Percentiles rank a stretch among this genome's conserved stretches.
phyloP scores from a whole-genome alignment of 2,329 filamentous ascomycete genomes.

The Alternaria sp. region DNA sequence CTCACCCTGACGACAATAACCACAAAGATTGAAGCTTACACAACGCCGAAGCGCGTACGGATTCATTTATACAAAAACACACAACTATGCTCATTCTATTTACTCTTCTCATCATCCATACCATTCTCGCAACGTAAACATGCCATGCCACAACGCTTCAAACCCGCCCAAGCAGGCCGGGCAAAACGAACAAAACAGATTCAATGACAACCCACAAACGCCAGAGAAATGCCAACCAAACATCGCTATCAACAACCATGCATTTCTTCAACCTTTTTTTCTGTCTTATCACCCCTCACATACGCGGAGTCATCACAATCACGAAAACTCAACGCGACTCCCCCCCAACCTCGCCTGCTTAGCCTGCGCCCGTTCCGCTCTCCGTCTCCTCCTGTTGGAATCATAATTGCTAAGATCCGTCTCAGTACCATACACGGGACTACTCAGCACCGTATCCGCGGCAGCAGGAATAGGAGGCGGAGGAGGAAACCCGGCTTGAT shows the following conservation, averaged over 20 bases:
- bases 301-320: constrained; percentile 15
- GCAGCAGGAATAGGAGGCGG: constrained; percentile 45
- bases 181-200: too few species aligned
- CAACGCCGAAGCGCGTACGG: not conserved
- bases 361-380: constrained; percentile 49
- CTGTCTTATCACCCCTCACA: not conserved
- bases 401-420: constrained; percentile 50
- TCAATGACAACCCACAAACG: not conserved
- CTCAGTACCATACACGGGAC: constrained; percentile 47
- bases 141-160: not conserved
- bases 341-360: constrained; percentile 44
- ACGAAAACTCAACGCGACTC: constrained; percentile 51
- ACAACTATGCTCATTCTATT: constrained; percentile 1
- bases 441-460: constrained; percentile 43
- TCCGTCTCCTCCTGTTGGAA: constrained; percentile 46
- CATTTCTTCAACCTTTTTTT: not conserved
- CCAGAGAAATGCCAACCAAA: constrained; percentile 1
- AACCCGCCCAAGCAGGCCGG: not conserved
- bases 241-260: not conserved
- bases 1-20: too few species aligned
- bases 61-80: not conserved
- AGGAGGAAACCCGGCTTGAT: constrained; percentile 28
- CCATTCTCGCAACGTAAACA: not conserved
- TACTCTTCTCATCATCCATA: not conserved
- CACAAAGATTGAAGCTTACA: not conserved